Percentiles rank a stretch among this genome's conserved stretches.
These are phyloP conservation scores for Boletellus deceptivus DNA, from an alignment of 1,284 basidiomycete genomes.

Conservation along the genomic window DNA sequence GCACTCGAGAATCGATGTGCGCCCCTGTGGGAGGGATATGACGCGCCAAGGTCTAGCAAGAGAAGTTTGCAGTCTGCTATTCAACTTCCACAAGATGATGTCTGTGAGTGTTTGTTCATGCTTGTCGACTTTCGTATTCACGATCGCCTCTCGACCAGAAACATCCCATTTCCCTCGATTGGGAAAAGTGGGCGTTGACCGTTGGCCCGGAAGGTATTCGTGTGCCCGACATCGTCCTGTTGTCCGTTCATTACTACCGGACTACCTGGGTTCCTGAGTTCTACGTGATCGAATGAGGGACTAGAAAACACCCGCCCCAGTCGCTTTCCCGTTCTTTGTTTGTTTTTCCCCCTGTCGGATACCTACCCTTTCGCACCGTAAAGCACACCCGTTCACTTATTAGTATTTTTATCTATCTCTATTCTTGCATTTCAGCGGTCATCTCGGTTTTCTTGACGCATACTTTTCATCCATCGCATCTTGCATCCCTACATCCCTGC, in stretches of 20 bases:
- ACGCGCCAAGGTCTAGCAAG: constrained; percentile 22
- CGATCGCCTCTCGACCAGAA: constrained; percentile 5
- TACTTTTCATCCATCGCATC: not conserved
- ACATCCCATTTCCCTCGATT: constrained; percentile 10
- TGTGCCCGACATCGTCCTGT: constrained; percentile 19
- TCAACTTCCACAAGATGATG: constrained; percentile 6
- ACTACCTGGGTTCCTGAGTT: constrained; percentile 30
- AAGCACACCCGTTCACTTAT: constrained; percentile 4
- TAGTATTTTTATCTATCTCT: constrained; percentile 3
- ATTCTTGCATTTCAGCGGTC: not conserved
- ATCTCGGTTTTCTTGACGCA: not conserved
- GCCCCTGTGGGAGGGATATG: constrained; percentile 8
- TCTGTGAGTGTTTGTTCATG: constrained; percentile 12
- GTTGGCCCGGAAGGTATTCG: constrained; percentile 18
- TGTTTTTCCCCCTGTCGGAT: not conserved
- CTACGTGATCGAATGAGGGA: constrained; percentile 29
- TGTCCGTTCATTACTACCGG: constrained; percentile 31
- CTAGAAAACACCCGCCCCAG: not conserved
- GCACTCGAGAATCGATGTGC: constrained; percentile 15
- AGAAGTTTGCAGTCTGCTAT: constrained; percentile 16
- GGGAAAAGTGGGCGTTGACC: constrained; percentile 23
- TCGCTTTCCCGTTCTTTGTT: no score
- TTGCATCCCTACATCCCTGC: not conserved
- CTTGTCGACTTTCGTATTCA: no score
- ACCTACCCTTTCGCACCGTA: not conserved